Conservation (phyloP, 306 rosid species). For the Vigna angularis region DNA sequence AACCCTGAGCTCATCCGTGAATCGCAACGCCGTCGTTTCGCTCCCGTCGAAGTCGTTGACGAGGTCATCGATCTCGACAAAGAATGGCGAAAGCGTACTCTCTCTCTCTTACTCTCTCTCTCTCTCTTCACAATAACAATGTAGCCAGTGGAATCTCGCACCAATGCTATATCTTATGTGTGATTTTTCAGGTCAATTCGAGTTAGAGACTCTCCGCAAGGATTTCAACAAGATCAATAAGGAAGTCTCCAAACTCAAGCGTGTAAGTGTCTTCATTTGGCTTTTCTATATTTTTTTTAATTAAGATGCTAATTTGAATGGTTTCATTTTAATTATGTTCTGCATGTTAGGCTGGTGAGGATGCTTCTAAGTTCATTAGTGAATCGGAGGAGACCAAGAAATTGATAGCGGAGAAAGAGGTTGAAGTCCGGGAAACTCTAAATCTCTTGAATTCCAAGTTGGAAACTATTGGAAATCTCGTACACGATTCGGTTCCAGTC, state of each 20-base stretch:
- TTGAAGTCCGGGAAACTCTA: slow-evolving; percentile 68
- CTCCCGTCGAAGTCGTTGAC: slow-evolving; percentile 76
- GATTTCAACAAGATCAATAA: slow-evolving; percentile 83
- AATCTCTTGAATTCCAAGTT: slow-evolving; percentile 63
- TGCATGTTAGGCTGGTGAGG: slow-evolving; percentile 60
- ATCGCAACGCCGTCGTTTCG: slow-evolving; percentile 94
- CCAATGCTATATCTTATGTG: neutral
- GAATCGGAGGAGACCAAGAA: slow-evolving; percentile 72
- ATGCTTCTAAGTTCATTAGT: slow-evolving; percentile 61
- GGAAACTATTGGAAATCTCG: slow-evolving; percentile 86
- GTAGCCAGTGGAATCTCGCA: neutral
- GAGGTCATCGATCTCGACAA: slow-evolving; percentile 86
- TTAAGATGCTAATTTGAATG: neutral
- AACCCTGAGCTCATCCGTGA: slow-evolving; percentile 90
- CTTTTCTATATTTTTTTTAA: neutral
- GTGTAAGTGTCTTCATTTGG: slow-evolving; percentile 45
- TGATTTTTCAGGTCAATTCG: slow-evolving; percentile 64
- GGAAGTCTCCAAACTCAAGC: slow-evolving; percentile 71
- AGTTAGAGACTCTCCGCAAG: slow-evolving; percentile 73
- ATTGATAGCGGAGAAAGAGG: slow-evolving; percentile 72
- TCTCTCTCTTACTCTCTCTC: slow-evolving; percentile 1
- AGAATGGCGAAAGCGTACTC: slow-evolving; percentile 87
- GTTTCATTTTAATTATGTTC: neutral
- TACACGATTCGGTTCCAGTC: slow-evolving; percentile 88
- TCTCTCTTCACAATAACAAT: neutral